These are phyloP conservation scores for Sordariomycetes sp. DNA, from an alignment of 2,329 filamentous ascomycete species.

Conservation along the genomic window DNA sequence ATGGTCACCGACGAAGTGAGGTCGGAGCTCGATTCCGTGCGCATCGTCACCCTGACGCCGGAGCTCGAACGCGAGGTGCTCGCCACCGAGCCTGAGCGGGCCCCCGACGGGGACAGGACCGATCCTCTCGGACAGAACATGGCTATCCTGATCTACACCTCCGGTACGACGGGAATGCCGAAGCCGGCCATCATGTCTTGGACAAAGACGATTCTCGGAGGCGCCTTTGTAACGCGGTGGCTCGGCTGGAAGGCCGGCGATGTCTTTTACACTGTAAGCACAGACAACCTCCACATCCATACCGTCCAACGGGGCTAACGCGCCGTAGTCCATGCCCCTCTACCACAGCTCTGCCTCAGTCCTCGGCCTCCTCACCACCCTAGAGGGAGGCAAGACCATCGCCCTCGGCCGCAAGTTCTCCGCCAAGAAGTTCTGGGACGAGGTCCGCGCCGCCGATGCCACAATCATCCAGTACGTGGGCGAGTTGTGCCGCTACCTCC, in stretches of 20 bases:
- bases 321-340: constrained; percentile 64
- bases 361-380: constrained; percentile 50
- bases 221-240: constrained; percentile 38
- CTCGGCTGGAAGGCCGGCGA: constrained; percentile 48
- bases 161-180: constrained; percentile 72
- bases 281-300: background rate
- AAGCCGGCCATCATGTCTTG: constrained; percentile 70
- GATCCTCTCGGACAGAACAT: constrained; percentile 40
- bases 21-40: constrained; percentile 37
- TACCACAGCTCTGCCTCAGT: constrained; percentile 73
- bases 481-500: constrained; percentile 72
- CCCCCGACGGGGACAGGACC: constrained; percentile 41
- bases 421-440: constrained; percentile 62
- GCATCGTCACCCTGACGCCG: constrained; percentile 49
- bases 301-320: constrained; percentile 3
- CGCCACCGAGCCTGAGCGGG: constrained; percentile 36
- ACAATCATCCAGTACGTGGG: constrained; percentile 80
- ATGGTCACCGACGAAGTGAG: constrained; percentile 43
- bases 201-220: constrained; percentile 46
- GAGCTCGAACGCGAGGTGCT: constrained; percentile 42
- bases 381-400: constrained; percentile 50
- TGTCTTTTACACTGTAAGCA: constrained; percentile 58
- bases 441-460: constrained; percentile 56
- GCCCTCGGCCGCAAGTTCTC: constrained; percentile 69
- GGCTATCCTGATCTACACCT: constrained; percentile 71